Base-by-base conservation (phyloP, 441 rosid genomes). In the Lepidium campestre region DNA sequence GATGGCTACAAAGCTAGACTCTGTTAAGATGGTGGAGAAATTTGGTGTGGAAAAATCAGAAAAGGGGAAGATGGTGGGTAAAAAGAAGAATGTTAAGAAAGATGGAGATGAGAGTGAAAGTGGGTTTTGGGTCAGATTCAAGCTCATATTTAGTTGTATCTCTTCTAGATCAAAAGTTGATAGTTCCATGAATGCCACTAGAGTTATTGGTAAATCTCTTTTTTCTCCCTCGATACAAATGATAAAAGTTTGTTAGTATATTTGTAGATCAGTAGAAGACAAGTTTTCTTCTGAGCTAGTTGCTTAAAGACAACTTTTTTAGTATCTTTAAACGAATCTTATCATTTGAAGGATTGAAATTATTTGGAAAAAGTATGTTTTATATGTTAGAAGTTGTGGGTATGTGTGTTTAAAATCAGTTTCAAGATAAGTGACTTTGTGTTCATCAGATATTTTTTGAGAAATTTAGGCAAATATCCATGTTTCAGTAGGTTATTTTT, bases 91-190 rank as follows among this genome's bases (percentile, higher is more conserved):
- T 75, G 77, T 57, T 76, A 81, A 70, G 55, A 67, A 67, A 68
- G 77, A 73, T 75, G 83, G 47, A 65, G 78, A 58, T 57, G 79
- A 78, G 55, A 66, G 77, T 44, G 83, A 77, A 64, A 75, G 74
- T 73, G 93, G 98, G 7, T 90, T 90, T 71, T 90, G 97, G 91
- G 70, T 78, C 73, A 85, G 75, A 70, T 72, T 93, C 50, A 81
- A 81, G 72, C 77, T 78, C 54, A 64, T 87, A 65, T 83, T 78
- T 52, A 71, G 91, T 35, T 93, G 98, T 81, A 82, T 90, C 85
- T 82, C 94, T 77, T 86, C 93, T 59, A 93, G 96, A 83, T 93
- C 98, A 81, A 93, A 86, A 73, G 97, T 93, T 72, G 94, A 93
- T 76, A 85, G 76, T 79, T 86, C 98, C 46, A 39, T 82, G 67